Conservation (phyloP, 352 stramenopile genomes). For the Aphanomyces cochlioides region DNA sequence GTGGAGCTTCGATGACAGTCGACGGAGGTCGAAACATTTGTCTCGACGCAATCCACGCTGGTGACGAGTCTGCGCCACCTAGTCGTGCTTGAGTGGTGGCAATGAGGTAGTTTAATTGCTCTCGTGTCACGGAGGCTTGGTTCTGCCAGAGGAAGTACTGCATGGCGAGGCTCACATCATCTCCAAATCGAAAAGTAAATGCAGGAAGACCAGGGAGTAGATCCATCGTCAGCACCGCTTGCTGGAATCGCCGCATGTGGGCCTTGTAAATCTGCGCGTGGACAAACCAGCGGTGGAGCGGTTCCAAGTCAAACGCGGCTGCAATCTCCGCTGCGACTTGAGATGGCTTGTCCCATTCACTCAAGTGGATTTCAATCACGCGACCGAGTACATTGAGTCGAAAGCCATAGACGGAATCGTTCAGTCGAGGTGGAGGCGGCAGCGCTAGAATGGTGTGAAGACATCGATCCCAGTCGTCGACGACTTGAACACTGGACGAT, state of each 20-base stretch:
- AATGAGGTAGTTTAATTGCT: not conserved
- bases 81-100: not conserved
- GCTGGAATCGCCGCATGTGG: not conserved
- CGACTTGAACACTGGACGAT: conserved; percentile 27
- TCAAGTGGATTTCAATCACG: conserved; percentile 19
- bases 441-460: conserved; percentile 31
- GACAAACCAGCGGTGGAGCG: conserved; percentile 36
- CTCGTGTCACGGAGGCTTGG: conserved; percentile 13
- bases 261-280: conserved; percentile 43
- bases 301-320: conserved; percentile 29
- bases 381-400: conserved; percentile 33
- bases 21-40: not conserved
- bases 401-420: conserved; percentile 29
- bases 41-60: conserved; percentile 34
- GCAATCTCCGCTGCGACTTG: conserved; percentile 38
- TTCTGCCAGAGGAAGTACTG: conserved; percentile 4
- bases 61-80: conserved; percentile 30
- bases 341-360: conserved; percentile 26
- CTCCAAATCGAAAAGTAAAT: conserved; percentile 11
- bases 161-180: conserved; percentile 9
- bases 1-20: not conserved
- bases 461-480: conserved; percentile 45
- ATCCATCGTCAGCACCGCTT: not conserved
- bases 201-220: not conserved
- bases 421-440: conserved; percentile 26